Evolutionary conservation across 1,284 basidiomycete genomes (phyloP), one percentile per base, ranked within the genome.

Genomic region (Cutaneotrichosporon daszewskae): DNA sequence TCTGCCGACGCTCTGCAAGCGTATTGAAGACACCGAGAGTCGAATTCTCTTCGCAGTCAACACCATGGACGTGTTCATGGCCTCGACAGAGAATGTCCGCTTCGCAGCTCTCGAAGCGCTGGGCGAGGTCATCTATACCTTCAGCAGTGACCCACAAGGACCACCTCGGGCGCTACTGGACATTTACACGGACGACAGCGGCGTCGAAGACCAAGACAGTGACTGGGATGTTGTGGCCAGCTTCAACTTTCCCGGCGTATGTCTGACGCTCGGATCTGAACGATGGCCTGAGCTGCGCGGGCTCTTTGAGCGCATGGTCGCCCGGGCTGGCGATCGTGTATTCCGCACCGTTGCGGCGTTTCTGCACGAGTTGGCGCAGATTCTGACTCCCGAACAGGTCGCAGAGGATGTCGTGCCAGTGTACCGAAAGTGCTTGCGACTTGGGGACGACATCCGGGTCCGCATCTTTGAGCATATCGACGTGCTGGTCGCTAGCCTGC

Each of bases 221-320:
- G 82, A 87, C 43, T 81, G 90, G 32, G 82, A 87, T 10, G 74
- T 92, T 14, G 84, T 95, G 23, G 87, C 88, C 55, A 89, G 89
- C 8, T 97, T 92, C 76, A 97, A 96, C 68, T 84, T 88, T 59
- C 94, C 92, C 16, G 92, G 92, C 11, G 87, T 97, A 2, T 81
- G 83, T 11, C 76, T 92, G 8, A 89, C 91, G 1, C 75, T 96
- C 14, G 92, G 92, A 5, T 71, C 74, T 5, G 67, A 71, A 3
- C 78, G 85, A 33, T 98, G 92, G 92, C 59, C 66, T n/a, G 78
- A 83, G 49, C 72, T 98, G 12, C 80, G 84, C 22, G 75, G 76
- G 6, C 72, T 81, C 32, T 91, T 95, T 69, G 63, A 77, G 18
- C 74, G 77, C 8, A 75, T 96, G 35, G 58, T 61, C 29, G 32